These are phyloP conservation scores for Ceratocystiopsis sp. DNA, from an alignment of 2,329 filamentous ascomycete genomes.

Conservation along the genomic window DNA sequence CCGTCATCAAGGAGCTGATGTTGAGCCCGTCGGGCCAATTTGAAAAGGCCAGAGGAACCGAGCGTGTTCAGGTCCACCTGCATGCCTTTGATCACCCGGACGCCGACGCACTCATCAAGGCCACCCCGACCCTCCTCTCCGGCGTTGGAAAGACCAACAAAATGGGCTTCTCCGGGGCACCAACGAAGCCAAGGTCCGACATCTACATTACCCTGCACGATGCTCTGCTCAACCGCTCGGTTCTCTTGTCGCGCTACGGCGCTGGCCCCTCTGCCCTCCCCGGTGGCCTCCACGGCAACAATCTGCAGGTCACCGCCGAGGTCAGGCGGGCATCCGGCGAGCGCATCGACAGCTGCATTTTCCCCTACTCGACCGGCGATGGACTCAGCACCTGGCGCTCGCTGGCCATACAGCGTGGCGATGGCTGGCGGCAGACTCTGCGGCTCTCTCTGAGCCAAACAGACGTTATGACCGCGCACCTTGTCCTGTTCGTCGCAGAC, in stretches of 20 bases:
- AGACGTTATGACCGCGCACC: conserved; percentile 66
- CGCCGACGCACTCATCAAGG: conserved; percentile 63
- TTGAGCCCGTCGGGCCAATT: conserved; percentile 58
- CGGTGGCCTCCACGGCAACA: conserved; percentile 44
- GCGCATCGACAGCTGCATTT: conserved; percentile 76
- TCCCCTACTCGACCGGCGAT: conserved; percentile 63
- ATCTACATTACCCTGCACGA: conserved; percentile 82
- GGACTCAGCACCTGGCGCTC: conserved; percentile 79
- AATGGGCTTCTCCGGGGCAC: conserved; percentile 86
- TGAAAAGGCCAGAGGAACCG: conserved; percentile 53
- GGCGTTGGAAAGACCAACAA: conserved; percentile 67
- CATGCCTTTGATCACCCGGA: conserved; percentile 64
- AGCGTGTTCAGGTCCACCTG: conserved; percentile 63
- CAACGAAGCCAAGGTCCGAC: conserved; percentile 74
- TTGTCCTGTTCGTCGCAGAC: conserved; percentile 81
- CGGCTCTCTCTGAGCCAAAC: conserved; percentile 61
- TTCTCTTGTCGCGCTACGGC: conserved; percentile 44
- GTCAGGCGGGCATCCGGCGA: conserved; percentile 65
- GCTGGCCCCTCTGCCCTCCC: conserved; percentile 62
- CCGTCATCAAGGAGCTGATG: conserved; percentile 55
- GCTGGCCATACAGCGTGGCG: conserved; percentile 58
- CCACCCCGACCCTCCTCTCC: conserved; percentile 74
- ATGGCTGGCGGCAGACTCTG: conserved; percentile 77
- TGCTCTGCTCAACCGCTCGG: conserved; percentile 62
- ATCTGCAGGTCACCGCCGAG: conserved; percentile 78